Evolutionary conservation across 441 rosid genomes (phyloP).

Genomic region (Sinapis alba): DNA sequence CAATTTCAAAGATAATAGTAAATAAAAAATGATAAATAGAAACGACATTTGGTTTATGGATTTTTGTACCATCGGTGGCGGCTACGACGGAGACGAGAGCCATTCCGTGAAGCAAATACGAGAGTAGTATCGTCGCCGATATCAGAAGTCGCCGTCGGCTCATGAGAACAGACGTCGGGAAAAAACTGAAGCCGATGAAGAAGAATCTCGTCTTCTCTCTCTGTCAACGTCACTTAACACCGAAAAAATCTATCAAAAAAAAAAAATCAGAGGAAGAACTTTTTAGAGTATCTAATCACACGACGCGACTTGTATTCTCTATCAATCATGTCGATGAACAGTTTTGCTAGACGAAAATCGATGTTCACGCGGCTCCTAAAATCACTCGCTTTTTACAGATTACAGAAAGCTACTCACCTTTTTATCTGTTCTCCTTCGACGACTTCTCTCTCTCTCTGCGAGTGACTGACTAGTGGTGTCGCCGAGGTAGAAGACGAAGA

Average conservation of each 20-base stretch:
- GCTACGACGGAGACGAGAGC: slow-evolving; percentile 21
- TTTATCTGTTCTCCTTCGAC: neutral
- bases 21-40: neutral
- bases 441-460: neutral
- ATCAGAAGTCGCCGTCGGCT: slow-evolving; percentile 30
- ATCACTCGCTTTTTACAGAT: neutral
- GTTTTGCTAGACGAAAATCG: neutral
- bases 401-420: slow-evolving; percentile 9
- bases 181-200: neutral
- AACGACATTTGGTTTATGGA: neutral
- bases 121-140: slow-evolving; percentile 8
- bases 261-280: neutral
- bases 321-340: slow-evolving; percentile 28
- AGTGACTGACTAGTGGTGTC: slow-evolving; percentile 13
- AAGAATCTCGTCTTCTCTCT: neutral
- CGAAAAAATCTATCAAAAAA: slow-evolving; percentile 13
- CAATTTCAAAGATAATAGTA: neutral
- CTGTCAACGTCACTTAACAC: slow-evolving; percentile 4
- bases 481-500: slow-evolving; percentile 35
- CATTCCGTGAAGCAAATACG: slow-evolving; percentile 2
- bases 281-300: slow-evolving; percentile 3
- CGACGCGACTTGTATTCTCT: slow-evolving; percentile 5
- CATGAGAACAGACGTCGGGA: slow-evolving; percentile 18
- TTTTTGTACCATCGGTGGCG: neutral
- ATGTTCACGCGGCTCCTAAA: neutral